A percentile compares a stretch with the other conserved stretches of the same genome.
These are phyloP conservation scores for Saccharomycopsis sp. DNA, from an alignment of 805 yeast species.

Conservation along the genomic window DNA sequence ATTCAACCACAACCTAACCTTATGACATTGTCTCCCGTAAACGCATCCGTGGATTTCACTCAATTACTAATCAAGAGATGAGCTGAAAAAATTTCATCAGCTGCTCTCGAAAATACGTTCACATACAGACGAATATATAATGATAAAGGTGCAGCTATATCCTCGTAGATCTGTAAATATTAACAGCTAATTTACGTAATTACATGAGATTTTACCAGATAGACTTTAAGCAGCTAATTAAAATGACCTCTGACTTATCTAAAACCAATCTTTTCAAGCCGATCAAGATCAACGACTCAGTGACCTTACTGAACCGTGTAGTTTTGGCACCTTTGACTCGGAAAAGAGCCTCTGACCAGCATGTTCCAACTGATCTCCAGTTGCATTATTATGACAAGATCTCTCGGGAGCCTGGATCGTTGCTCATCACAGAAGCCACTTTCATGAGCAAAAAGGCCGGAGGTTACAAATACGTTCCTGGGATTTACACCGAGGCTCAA, in stretches of 20 bases:
- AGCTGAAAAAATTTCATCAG: too few species aligned
- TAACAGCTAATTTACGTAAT: not conserved
- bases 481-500: slow-evolving; percentile 44
- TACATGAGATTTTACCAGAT: too few species aligned
- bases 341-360: slow-evolving; percentile 31
- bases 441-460: slow-evolving; percentile 38
- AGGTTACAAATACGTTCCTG: slow-evolving; percentile 40
- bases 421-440: slow-evolving; percentile 57
- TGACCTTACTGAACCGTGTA: slow-evolving; percentile 33
- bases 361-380: slow-evolving; percentile 41
- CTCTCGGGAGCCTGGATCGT: slow-evolving; percentile 49
- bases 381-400: slow-evolving; percentile 50
- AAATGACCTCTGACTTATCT: slow-evolving; percentile 18
- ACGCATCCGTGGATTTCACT: too few species aligned
- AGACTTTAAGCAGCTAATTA: too few species aligned
- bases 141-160: not conserved
- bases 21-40: too few species aligned
- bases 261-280: slow-evolving; percentile 33
- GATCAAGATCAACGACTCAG: slow-evolving; percentile 31
- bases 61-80: too few species aligned
- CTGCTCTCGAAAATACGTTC: too few species aligned
- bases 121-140: too few species aligned
- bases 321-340: slow-evolving; percentile 51
- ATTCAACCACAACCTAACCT: too few species aligned
- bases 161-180: not conserved